Evolutionary conservation across 2,329 filamentous ascomycete species (phyloP), one percentile per base, ranked within the genome.

Genomic region (Gliomastix tumulicola): DNA sequence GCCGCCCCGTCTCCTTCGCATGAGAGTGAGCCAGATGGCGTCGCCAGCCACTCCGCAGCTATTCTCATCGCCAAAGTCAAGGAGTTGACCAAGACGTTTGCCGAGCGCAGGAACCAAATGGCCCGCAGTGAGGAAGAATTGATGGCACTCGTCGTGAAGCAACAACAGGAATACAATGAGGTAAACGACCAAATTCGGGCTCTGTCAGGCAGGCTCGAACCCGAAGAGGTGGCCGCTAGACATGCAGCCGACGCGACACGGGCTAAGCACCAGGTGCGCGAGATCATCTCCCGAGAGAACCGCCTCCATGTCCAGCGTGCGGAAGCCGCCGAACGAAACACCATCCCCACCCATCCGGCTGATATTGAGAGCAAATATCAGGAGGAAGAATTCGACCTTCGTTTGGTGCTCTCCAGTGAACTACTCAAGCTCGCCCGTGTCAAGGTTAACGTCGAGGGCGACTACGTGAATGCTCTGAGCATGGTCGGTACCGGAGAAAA

Each of bases 81-180:
- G 47, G 79, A 82, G 44, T 66, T 89, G 10, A 77, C 83, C 3
- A 69, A 70, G 39, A 79, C 71, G 38, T 88, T 87, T 50, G 86
- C 92, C 40, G 75, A 81, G 20, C 84, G 90, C 53, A 76, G 86
- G 49, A 71, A 74, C 36, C 83, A 88, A 45, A 88, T 86, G 52
- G 78, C 87, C 36, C 69, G 74, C 15, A 78, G 78, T 4, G 80
- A 84, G 49, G 71, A 72, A 19, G 84, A 85, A 53, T 81, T 81
- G 4, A 75, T 75, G 34, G 69, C 76, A 13, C 76, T 82, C 38
- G 67, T 87, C 13, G 68, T 69, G 41, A 82, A 81, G 46, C 80
- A 83, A 1, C 76, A 84, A 43, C 69, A 74, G 21, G 85, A 90
- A 52, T 67, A 87, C 5, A 71, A 74, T 31, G 62, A 66, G 2